Percentiles rank a stretch among this genome's conserved stretches.
phyloP scores from a whole-genome alignment of 495 filamentous ascomycete species.

The Penicillium robsamsonii region DNA sequence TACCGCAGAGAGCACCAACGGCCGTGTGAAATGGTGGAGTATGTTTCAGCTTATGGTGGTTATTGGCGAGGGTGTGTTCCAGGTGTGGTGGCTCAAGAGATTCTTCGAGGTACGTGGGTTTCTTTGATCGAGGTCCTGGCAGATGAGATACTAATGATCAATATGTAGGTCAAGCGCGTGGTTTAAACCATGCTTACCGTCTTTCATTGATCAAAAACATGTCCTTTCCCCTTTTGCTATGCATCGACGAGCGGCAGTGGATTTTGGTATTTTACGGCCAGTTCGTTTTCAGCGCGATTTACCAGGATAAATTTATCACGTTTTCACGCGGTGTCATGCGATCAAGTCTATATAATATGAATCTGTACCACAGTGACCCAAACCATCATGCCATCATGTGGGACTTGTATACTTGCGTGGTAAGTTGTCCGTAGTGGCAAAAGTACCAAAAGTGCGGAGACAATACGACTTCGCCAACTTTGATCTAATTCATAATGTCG shows the following conservation, averaged over 20 bases:
- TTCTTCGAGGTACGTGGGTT: slow-evolving; percentile 82
- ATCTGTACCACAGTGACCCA: slow-evolving; percentile 20
- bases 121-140: not conserved
- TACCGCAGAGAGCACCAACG: slow-evolving; percentile 97
- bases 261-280: slow-evolving; percentile 2
- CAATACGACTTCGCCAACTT: not conserved
- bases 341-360: slow-evolving; percentile 27
- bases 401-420: not conserved
- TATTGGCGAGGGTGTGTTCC: slow-evolving; percentile 89
- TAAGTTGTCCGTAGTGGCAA: not conserved
- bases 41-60: slow-evolving; percentile 91
- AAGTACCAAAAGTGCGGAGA: slow-evolving; percentile 4
- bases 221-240: slow-evolving; percentile 9
- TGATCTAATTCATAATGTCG: not conserved
- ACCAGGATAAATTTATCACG: slow-evolving; percentile 13
- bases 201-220: slow-evolving; percentile 11
- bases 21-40: slow-evolving; percentile 98
- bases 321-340: slow-evolving; percentile 27
- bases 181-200: slow-evolving; percentile 30
- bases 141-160: not conserved
- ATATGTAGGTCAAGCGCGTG: slow-evolving; percentile 43
- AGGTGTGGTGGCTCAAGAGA: slow-evolving; percentile 98
- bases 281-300: slow-evolving; percentile 10
- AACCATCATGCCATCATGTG: not conserved
- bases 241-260: slow-evolving; percentile 10